These are phyloP conservation scores for Aegilops umbellulata DNA, from an alignment of 176 grass and related monocot genomes.

Conservation along the genomic window DNA sequence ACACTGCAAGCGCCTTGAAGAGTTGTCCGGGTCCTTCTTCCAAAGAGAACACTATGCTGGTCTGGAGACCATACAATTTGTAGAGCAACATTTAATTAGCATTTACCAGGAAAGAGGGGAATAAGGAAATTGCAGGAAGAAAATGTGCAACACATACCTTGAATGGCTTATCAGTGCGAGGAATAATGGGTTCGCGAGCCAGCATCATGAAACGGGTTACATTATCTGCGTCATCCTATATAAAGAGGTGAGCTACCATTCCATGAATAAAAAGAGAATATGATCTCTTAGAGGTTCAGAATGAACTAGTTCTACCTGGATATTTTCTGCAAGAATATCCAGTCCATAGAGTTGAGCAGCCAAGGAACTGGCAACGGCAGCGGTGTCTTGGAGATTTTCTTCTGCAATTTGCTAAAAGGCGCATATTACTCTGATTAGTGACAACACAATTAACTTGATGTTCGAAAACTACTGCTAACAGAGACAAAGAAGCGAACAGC, in stretches of 20 bases:
- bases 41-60: conserved; percentile 90
- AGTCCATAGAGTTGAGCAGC: conserved; percentile 79
- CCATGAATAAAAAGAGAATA: neutral
- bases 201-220: conserved; percentile 85
- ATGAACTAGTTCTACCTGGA: conserved; percentile 56
- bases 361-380: conserved; percentile 74
- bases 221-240: conserved; percentile 76
- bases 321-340: conserved; percentile 81
- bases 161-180: conserved; percentile 72
- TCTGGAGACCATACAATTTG: conserved; percentile 32
- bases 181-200: conserved; percentile 78
- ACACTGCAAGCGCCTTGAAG: conserved; percentile 83
- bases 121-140: conserved; percentile 5
- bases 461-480: neutral
- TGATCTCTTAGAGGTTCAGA: neutral
- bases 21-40: conserved; percentile 91
- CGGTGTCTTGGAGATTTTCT: conserved; percentile 63
- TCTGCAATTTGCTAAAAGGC: conserved; percentile 54
- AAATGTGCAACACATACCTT: conserved; percentile 42
- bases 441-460: neutral
- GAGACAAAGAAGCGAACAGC: neutral
- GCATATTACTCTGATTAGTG: conserved; percentile 17
- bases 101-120: neutral
- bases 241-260: neutral
- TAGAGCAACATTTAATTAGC: neutral